Conservation (phyloP, 805 yeast genomes). For the Metschnikowia koreensis region DNA sequence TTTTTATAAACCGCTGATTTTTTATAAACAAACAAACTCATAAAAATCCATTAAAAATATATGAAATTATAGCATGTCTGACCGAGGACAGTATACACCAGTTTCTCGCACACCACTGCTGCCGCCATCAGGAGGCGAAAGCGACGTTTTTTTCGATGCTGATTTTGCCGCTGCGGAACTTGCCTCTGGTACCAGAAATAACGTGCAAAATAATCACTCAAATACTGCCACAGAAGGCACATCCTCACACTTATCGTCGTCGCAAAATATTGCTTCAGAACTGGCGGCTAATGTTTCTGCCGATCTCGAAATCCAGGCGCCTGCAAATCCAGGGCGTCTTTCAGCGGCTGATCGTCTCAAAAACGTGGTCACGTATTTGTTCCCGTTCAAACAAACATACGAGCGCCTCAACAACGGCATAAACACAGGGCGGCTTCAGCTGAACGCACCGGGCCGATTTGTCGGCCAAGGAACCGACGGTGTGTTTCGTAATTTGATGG, state of each 20-base stretch:
- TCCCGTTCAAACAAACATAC: constrained; percentile 43
- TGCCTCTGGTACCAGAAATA: background rate
- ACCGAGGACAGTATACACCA: background rate
- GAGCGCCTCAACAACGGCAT: constrained; percentile 43
- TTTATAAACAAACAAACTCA: too few relatives aligned
- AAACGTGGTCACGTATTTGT: constrained; percentile 31
- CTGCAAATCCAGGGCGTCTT: constrained; percentile 15
- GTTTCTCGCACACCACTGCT: background rate
- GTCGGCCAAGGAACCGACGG: constrained; percentile 68
- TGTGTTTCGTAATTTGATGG: constrained; percentile 86
- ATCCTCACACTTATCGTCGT: constrained; percentile 3
- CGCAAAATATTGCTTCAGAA: background rate
- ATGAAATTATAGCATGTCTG: background rate
- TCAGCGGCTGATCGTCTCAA: constrained; percentile 31
- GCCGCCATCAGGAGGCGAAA: background rate
- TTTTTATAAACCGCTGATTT: too few relatives aligned
- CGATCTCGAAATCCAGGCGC: constrained; percentile 33
- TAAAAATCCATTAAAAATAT: too few relatives aligned
- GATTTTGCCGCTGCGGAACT: background rate
- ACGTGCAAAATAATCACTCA: background rate
- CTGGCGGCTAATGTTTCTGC: background rate
- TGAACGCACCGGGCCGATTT: constrained; percentile 43
- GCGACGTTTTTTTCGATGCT: background rate
- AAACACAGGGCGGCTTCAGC: constrained; percentile 42
- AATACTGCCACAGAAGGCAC: background rate